Evolutionary conservation across 2,329 filamentous ascomycete species (phyloP), one percentile per base, ranked within the genome.

Genomic region (Trichoderma afroharzianum): DNA sequence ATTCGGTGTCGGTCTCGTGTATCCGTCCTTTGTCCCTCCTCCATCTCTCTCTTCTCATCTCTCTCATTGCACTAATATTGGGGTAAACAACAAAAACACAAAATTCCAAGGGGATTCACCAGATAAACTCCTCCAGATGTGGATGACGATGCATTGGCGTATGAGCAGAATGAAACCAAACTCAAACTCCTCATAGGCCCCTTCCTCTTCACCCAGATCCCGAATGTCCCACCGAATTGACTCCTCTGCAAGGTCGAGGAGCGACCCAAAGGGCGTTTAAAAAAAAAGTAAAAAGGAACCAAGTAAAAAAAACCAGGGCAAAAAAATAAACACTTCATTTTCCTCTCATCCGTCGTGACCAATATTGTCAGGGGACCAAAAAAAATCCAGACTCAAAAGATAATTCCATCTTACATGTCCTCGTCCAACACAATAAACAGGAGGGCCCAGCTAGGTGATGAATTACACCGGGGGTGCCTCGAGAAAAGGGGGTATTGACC

Each of bases 401-500:
- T 59, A 47, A 68, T 43, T 33, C 39, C 50, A 61, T 68, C 66
- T 68, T 68, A 68, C 66, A 68, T 61, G 28, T 68, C 57, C 57
- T 61, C 66, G 28, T 68, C 66, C 53, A 61, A 57, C 33, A 12
- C 66, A 47, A 68, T 68, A 61, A 61, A 68, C 66, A 68, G 28
- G 26, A 61, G 66, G 36, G 33, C 50, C 55, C 36, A 28, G 21
- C 30, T 4, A 2, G 55, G 39, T 15, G n/a, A 43, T 15, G 6
- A 15, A 39, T 39, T 61, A 53, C 39, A 32, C 21, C 14, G 9
- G 36, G 36, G 28, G n/a, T 59, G 14, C 55, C 66, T 68, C 66
- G 28, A 43, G 57, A 30, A 68, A 68, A 68, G 57, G 28, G 66
- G 66, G 66, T 68, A 68, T 68, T 68, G 66, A 68, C 47, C 55